phyloP scores from a whole-genome alignment of 768 basidiomycete genomes.

The Krasilnikovozyma curviuscula region DNA sequence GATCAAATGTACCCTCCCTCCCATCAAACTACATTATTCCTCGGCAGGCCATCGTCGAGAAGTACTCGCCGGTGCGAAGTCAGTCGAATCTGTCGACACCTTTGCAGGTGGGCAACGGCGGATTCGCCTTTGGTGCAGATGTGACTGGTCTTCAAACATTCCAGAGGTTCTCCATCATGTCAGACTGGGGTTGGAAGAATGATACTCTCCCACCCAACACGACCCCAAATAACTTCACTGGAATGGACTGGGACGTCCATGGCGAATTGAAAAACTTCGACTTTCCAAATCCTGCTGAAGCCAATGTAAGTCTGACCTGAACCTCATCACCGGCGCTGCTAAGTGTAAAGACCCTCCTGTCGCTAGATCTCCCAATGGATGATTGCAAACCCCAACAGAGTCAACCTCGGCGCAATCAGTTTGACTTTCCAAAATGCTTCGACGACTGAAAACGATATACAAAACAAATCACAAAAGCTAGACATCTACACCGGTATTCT shows the following conservation, averaged over 20 bases:
- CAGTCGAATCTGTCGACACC: slow-evolving; percentile 34
- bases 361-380: slow-evolving; percentile 37
- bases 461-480: slow-evolving; percentile 29
- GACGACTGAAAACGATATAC: slow-evolving; percentile 30
- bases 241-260: slow-evolving; percentile 37
- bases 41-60: slow-evolving; percentile 32
- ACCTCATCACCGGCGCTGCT: no score
- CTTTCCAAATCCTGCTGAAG: slow-evolving; percentile 15
- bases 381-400: slow-evolving; percentile 40
- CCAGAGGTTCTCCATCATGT: slow-evolving; percentile 38
- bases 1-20: no score
- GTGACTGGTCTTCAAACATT: slow-evolving; percentile 42
- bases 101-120: slow-evolving; percentile 43
- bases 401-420: slow-evolving; percentile 38
- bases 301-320: no score
- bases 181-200: slow-evolving; percentile 46
- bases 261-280: slow-evolving; percentile 34
- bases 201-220: slow-evolving; percentile 34
- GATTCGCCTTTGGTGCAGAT: slow-evolving; percentile 43
- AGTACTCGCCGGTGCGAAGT: slow-evolving; percentile 36
- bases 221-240: slow-evolving; percentile 34
- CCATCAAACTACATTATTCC: no score
- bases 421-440: slow-evolving; percentile 28
- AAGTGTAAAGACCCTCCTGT: no score
- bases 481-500: slow-evolving; percentile 42